phyloP scores from a whole-genome alignment of 768 basidiomycete genomes.

The Nevesoporus exiguus region DNA sequence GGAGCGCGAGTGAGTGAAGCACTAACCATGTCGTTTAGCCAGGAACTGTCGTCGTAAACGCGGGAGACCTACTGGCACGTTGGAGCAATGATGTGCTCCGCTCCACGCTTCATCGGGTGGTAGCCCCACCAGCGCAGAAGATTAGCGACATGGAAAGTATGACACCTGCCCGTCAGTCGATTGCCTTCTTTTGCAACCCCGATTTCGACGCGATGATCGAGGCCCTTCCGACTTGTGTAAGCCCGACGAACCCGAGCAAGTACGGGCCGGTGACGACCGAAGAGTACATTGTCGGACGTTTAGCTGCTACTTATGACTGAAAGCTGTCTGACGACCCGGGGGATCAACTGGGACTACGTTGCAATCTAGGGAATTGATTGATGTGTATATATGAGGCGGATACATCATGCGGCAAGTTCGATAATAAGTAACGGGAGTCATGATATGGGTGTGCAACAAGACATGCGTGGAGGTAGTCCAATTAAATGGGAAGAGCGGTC shows the following conservation, averaged over 20 bases:
- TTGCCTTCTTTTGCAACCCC: constrained; percentile 87
- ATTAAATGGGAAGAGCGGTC: constrained; percentile 17
- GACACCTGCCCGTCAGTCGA: constrained; percentile 68
- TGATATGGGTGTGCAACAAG: constrained; percentile 16
- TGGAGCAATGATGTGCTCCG: constrained; percentile 82
- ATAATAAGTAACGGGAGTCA: constrained; percentile 16
- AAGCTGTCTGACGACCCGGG: not conserved
- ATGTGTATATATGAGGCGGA: constrained; percentile 13
- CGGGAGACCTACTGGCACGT: constrained; percentile 74
- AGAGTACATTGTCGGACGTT: constrained; percentile 70
- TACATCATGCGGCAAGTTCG: constrained; percentile 16
- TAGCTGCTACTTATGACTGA: constrained; percentile 56
- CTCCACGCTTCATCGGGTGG: constrained; percentile 81
- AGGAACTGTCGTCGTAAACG: constrained; percentile 79
- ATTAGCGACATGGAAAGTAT: constrained; percentile 48
- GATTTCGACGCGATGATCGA: constrained; percentile 65
- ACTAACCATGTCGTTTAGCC: constrained; percentile 42
- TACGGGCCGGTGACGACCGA: constrained; percentile 72
- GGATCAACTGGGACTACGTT: not conserved
- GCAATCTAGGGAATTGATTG: constrained; percentile 7
- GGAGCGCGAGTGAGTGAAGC: not conserved
- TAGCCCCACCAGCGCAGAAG: constrained; percentile 58
- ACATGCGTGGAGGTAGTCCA: constrained; percentile 16
- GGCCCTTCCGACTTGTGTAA: constrained; percentile 62
- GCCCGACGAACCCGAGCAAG: constrained; percentile 48